These are phyloP conservation scores for Gyromitra esculenta DNA, from an alignment of 2,329 filamentous ascomycete genomes.

Conservation along the genomic window DNA sequence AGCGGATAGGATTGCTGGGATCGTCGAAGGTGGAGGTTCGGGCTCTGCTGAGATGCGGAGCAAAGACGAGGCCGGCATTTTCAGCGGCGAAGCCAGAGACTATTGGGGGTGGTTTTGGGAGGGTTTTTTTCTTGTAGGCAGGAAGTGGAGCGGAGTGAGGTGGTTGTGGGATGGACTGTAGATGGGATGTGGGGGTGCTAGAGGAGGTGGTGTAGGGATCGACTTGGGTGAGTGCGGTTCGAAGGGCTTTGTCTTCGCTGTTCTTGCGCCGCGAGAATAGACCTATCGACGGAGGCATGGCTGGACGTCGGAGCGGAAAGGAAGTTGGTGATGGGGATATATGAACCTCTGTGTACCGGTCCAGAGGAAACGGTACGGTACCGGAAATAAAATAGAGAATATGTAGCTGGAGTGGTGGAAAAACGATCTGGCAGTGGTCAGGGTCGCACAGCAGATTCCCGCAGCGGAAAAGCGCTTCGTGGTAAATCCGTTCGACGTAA, in stretches of 20 bases:
- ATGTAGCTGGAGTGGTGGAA: background rate
- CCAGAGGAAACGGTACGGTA: constrained; percentile 7
- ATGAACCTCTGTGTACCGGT: background rate
- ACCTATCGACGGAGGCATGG: constrained; percentile 50
- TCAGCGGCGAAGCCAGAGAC: constrained; percentile 32
- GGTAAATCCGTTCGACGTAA: constrained; percentile 22
- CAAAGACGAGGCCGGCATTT: constrained; percentile 35
- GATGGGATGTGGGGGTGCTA: constrained; percentile 16
- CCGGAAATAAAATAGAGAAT: constrained; percentile 9
- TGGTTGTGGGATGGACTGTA: constrained; percentile 8
- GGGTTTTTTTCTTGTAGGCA: constrained; percentile 21
- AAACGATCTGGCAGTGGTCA: constrained; percentile 6
- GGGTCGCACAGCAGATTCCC: constrained; percentile 28
- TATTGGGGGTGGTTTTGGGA: constrained; percentile 32
- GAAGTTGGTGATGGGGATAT: constrained; percentile 1
- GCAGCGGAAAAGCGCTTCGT: constrained; percentile 2
- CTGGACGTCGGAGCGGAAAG: background rate
- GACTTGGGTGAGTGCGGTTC: constrained; percentile 21
- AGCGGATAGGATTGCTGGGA: background rate
- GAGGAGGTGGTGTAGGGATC: constrained; percentile 17
- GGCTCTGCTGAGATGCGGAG: constrained; percentile 45
- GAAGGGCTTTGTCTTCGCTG: constrained; percentile 44
- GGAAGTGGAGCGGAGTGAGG: constrained; percentile 36
- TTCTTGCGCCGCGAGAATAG: constrained; percentile 54
- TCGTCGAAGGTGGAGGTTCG: constrained; percentile 30